These are phyloP conservation scores for Leishmania braziliensis DNA, from an alignment of 208 protist genomes.

Conservation along the genomic window DNA sequence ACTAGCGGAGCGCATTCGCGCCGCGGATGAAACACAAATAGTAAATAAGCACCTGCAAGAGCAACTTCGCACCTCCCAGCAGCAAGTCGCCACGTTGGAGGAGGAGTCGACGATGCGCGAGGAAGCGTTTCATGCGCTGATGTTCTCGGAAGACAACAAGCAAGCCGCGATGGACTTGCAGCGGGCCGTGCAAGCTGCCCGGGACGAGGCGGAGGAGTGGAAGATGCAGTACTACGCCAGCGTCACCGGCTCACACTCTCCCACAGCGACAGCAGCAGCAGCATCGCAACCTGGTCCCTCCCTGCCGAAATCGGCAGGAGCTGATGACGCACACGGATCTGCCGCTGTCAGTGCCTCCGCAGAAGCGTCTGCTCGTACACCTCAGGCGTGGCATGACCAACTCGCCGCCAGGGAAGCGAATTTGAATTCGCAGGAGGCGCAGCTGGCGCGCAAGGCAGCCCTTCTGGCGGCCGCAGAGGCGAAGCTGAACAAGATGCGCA, in stretches of 20 bases:
- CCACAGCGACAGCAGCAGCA: neutral
- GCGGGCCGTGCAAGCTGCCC: constrained; percentile 39
- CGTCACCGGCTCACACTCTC: neutral
- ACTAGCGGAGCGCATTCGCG: constrained; percentile 46
- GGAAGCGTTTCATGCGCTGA: constrained; percentile 59
- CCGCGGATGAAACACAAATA: constrained; percentile 26
- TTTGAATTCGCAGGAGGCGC: constrained; percentile 20
- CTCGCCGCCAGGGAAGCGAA: constrained; percentile 19
- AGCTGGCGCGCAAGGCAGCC: constrained; percentile 42
- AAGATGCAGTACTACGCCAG: constrained; percentile 40
- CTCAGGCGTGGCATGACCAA: constrained; percentile 24
- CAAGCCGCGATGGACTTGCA: constrained; percentile 58
- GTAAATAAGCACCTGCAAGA: constrained; percentile 27
- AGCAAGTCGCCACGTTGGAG: constrained; percentile 47
- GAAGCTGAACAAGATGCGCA: constrained; percentile 62
- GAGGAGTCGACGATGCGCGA: constrained; percentile 67
- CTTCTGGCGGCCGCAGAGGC: constrained; percentile 50
- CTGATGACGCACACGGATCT: neutral
- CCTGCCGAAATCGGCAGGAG: neutral
- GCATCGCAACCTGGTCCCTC: neutral
- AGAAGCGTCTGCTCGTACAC: neutral
- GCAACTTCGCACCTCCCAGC: constrained; percentile 31
- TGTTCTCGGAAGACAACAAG: constrained; percentile 72
- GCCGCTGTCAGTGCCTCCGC: neutral
- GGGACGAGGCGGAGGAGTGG: constrained; percentile 60